Conservation (phyloP, 805 yeast species). For the Yarrowia divulgata region DNA sequence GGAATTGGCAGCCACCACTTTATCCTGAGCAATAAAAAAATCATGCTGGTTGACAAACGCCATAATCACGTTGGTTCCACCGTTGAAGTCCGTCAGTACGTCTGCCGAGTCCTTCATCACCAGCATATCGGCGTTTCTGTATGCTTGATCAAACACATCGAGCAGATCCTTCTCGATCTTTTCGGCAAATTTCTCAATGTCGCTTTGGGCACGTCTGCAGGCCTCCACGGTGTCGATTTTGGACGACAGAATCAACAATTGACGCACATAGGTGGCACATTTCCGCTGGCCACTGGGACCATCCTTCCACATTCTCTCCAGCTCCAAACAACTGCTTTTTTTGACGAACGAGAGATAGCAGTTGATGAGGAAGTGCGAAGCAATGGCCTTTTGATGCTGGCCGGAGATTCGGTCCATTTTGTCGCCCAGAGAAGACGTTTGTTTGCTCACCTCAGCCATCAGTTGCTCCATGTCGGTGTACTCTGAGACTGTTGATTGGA, state of each 20-base stretch:
- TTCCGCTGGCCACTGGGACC: conserved; percentile 63
- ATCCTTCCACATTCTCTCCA: conserved; percentile 64
- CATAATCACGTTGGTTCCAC: conserved; percentile 81
- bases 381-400: conserved; percentile 74
- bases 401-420: conserved; percentile 56
- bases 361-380: conserved; percentile 73
- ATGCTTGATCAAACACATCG: conserved; percentile 75
- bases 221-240: conserved; percentile 54
- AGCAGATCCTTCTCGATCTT: conserved; percentile 75
- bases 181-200: conserved; percentile 76
- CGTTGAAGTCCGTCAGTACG: conserved; percentile 79
- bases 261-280: conserved; percentile 74
- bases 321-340: conserved; percentile 59
- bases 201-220: conserved; percentile 48
- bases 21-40: conserved; percentile 62
- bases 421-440: conserved; percentile 48
- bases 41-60: conserved; percentile 82
- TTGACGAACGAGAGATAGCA: conserved; percentile 79
- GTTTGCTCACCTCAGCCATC: conserved; percentile 47
- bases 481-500: conserved; percentile 52
- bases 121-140: conserved; percentile 69
- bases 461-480: conserved; percentile 50
- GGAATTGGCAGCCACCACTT: conserved; percentile 50
- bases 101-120: conserved; percentile 77
- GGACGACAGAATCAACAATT: conserved; percentile 67